Conservation (phyloP, 148 eudicot genomes). For the Diospyros lotus region DNA sequence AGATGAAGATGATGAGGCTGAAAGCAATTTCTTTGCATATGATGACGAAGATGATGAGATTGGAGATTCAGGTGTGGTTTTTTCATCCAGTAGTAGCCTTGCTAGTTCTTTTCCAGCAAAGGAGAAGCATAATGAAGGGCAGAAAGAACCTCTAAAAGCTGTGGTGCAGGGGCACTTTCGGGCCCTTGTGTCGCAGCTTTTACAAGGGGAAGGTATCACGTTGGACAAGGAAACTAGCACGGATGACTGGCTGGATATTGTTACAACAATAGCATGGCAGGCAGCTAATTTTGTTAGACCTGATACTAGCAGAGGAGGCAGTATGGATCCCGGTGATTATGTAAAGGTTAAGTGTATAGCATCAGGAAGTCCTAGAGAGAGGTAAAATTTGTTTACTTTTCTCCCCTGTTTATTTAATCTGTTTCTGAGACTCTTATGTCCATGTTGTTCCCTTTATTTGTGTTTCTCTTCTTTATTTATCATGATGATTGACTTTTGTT, state of each 20-base stretch:
- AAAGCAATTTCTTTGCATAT: constrained; percentile 51
- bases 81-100: constrained; percentile 45
- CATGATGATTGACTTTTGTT: background rate
- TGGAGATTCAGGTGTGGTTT: constrained; percentile 48
- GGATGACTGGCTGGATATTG: constrained; percentile 73
- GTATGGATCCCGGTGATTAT: constrained; percentile 96
- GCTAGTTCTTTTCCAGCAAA: constrained; percentile 29
- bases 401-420: background rate
- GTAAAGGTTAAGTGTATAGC: constrained; percentile 89
- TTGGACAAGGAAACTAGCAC: constrained; percentile 34
- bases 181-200: constrained; percentile 87
- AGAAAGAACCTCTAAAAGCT: constrained; percentile 52
- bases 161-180: constrained; percentile 82
- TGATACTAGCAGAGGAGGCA: constrained; percentile 89
- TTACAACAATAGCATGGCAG: constrained; percentile 84
- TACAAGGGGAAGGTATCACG: constrained; percentile 70
- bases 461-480: background rate
- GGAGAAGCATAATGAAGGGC: constrained; percentile 48
- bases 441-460: background rate
- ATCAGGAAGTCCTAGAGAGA: constrained; percentile 77
- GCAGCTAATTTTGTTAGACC: constrained; percentile 95
- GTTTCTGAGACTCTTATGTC: background rate
- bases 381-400: constrained; percentile 34
- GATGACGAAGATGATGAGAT: constrained; percentile 84
- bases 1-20: constrained; percentile 60